These are phyloP conservation scores for Dryas octopetala DNA, from an alignment of 306 rosid genomes.

Conservation along the genomic window DNA sequence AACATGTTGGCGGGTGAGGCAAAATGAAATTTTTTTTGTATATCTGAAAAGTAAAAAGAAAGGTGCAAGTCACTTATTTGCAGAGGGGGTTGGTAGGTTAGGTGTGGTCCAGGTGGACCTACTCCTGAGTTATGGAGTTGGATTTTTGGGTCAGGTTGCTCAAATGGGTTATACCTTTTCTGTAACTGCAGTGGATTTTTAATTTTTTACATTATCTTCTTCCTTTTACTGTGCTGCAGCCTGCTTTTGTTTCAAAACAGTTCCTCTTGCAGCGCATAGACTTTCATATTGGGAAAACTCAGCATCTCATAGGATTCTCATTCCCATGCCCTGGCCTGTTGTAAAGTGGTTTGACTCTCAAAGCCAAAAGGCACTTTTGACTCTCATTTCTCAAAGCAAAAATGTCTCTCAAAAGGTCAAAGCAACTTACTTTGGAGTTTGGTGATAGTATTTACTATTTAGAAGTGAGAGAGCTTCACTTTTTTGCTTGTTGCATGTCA, in stretches of 20 bases:
- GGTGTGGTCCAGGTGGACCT: conserved; percentile 58
- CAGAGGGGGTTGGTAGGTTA: conserved; percentile 33
- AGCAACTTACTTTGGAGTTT: conserved; percentile 12
- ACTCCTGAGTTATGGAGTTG: conserved; percentile 31
- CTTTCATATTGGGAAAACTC: conserved; percentile 18
- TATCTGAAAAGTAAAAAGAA: conserved; percentile 43
- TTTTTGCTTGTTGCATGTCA: background rate
- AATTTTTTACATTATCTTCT: conserved; percentile 16
- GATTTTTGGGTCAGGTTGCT: conserved; percentile 30
- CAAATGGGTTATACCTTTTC: conserved; percentile 26
- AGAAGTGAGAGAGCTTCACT: conserved; percentile 4
- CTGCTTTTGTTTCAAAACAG: conserved; percentile 26
- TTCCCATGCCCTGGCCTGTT: background rate
- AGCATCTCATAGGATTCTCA: conserved; percentile 24
- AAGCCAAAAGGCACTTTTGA: conserved; percentile 22
- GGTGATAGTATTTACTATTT: conserved; percentile 7
- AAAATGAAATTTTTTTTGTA: conserved; percentile 27
- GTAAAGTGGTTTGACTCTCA: conserved; percentile 15
- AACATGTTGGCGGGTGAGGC: conserved; percentile 29
- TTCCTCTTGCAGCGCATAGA: background rate
- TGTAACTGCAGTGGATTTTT: conserved; percentile 26
- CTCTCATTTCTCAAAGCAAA: conserved; percentile 17
- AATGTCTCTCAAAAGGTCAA: conserved; percentile 22
- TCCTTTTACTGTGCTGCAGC: conserved; percentile 23
- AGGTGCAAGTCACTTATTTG: conserved; percentile 32